phyloP scores from a whole-genome alignment of 202 grass and related monocot species.

The Setaria italica region DNA sequence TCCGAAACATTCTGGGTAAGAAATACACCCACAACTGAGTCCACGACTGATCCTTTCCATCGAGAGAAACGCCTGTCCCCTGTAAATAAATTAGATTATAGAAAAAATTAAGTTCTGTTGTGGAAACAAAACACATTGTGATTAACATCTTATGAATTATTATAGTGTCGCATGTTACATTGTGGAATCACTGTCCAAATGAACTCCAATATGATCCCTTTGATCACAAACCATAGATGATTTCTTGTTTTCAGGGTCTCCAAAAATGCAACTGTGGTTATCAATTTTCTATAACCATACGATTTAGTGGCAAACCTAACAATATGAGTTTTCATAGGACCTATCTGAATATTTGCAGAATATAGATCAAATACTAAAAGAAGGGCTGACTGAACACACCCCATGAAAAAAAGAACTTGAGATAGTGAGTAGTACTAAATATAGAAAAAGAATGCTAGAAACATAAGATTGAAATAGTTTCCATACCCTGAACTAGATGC shows the following conservation, averaged over 20 bases:
- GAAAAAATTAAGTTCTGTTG: background rate
- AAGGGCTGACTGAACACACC: background rate
- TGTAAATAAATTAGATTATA: constrained; percentile 52
- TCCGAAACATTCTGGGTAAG: constrained; percentile 97
- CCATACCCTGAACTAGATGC: constrained; percentile 95
- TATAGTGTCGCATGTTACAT: constrained; percentile 16
- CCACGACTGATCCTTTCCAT: constrained; percentile 96
- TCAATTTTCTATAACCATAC: constrained; percentile 13
- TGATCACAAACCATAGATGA: background rate
- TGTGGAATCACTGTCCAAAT: constrained; percentile 30
- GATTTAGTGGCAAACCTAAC: constrained; percentile 16
- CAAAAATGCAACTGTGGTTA: background rate
- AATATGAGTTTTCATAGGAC: constrained; percentile 7
- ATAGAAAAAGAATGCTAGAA: constrained; percentile 44
- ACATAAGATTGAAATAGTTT: constrained; percentile 33
- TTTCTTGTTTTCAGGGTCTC: background rate
- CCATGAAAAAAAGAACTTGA: background rate
- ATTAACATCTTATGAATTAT: constrained; percentile 23
- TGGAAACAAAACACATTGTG: constrained; percentile 9
- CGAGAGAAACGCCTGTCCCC: constrained; percentile 85
- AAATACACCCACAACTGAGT: constrained; percentile 92
- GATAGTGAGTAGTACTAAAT: background rate
- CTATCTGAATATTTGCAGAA: constrained; percentile 37
- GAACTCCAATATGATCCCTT: constrained; percentile 3
- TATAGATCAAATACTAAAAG: constrained; percentile 1